Evolutionary conservation across 441 rosid genomes (phyloP), one percentile per base, ranked within the genome.

Genomic region (Manihot esculenta): DNA sequence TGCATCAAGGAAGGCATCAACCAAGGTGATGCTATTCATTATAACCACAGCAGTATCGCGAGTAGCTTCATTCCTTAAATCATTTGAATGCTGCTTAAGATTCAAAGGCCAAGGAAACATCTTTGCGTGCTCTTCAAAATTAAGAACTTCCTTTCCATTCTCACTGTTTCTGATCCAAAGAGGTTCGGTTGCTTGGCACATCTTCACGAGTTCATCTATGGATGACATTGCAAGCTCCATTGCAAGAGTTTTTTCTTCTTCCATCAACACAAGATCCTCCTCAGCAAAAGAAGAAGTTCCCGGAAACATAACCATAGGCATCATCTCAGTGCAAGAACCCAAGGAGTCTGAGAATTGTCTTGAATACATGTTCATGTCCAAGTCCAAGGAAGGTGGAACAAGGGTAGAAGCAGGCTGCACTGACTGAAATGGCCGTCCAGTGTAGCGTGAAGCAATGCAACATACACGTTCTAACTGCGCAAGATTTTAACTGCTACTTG

Each of bases 21-120:
- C 92, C 23, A 94, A 83, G 58, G 85, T 88, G 59, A 92, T 78
- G 86, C 96, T 88, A 67, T 94, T 94, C 97, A 94, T 90, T 59
- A 94, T 92, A 74, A 94, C 90, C 9, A 92, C 88, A 3, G 93
- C 79, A 60, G 77, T 80, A 26, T 85, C 89, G 49, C 89, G 84
- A 17, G 89, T 83, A 35, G 94, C 95, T 85, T 94, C 99, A 27
- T 83, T 80, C 77, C 85, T 80, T 18, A 84, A 72, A 27, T 80
- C 87, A 33, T 26, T 74, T 8, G 82, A 74, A 12, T 71, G 78
- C 55, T 74, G 88, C 71, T 82, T 78, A 41, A 68, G 59, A 73
- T 80, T 79, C 64, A 80, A 68, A 44, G 89, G 91, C 88, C 91
- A 86, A 18, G 86, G 92, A 78, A 88, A 94, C 84, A 86, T 51